phyloP scores from a whole-genome alignment of 495 filamentous ascomycete genomes.

The Penicillium desertorum region DNA sequence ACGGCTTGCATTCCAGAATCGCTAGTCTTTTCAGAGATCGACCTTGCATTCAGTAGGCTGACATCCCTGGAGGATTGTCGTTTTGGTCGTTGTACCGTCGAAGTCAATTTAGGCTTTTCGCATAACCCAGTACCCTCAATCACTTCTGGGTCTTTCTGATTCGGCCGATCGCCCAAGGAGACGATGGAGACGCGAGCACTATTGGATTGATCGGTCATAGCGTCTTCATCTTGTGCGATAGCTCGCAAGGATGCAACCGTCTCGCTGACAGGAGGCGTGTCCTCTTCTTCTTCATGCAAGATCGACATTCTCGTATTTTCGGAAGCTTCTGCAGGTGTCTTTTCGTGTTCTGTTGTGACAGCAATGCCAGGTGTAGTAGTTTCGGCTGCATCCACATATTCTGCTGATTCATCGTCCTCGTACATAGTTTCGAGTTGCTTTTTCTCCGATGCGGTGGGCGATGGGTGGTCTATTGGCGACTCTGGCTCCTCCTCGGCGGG shows the following conservation, averaged over 20 bases:
- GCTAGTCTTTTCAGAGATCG: conserved; percentile 29
- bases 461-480: conserved; percentile 21
- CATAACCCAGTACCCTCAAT: conserved; percentile 41
- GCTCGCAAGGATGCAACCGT: conserved; percentile 28
- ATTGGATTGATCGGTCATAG: conserved; percentile 23
- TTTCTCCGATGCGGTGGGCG: conserved; percentile 35
- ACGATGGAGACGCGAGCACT: conserved; percentile 26
- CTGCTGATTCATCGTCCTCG: conserved; percentile 40
- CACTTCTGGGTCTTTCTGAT: conserved; percentile 28
- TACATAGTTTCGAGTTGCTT: conserved; percentile 45
- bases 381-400: conserved; percentile 31
- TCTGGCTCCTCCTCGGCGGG: conserved; percentile 18
- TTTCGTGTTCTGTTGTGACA: conserved; percentile 22
- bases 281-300: conserved; percentile 30
- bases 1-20: conserved; percentile 22
- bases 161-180: conserved; percentile 24
- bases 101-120: conserved; percentile 35
- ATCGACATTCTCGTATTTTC: conserved; percentile 27
- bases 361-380: conserved; percentile 21
- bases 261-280: conserved; percentile 20
- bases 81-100: conserved; percentile 36
- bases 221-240: conserved; percentile 19
- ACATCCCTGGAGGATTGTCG: conserved; percentile 35
- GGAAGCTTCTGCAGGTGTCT: conserved; percentile 7
- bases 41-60: conserved; percentile 26